Evolutionary conservation across 2,329 filamentous ascomycete genomes (phyloP), one percentile per base, ranked within the genome.

Genomic region (Penicillium olsonii): DNA sequence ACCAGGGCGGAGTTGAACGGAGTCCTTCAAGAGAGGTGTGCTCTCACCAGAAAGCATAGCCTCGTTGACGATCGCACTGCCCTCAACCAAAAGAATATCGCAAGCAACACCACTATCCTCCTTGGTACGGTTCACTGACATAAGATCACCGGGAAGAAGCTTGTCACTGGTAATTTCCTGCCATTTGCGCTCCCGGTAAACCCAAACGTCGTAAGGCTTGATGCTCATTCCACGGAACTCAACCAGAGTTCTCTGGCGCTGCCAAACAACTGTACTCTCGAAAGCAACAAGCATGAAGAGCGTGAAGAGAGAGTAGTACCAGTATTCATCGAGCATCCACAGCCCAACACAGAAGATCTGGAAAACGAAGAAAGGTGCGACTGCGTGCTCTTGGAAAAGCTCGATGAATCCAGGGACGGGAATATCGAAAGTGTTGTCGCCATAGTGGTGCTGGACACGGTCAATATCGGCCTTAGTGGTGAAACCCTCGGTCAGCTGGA

Each of bases 171-270:
- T 84, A 42, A 91, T 83, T 74, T 96, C 88, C 61, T 82, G 81
- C 94, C 94, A 99, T 68, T 88, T 90, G 66, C 87, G 87, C 60
- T 90, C 79, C 50, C 95, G 84, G 75, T 88, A 95, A 8, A 92
- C 94, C 81, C 87, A 95, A 60, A 97, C 85, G 54, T 94, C 88
- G 71, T 97, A 97, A 11, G 94, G 95, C 78, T 99, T 96, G 76
- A 99, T 96, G 79, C 90, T 95, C 95, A 99, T 99, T 61, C 92
- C 91, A 42, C 94, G 90, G 77, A 99, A 99, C 74, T 99, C 94
- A 67, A 83, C 95, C 59, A 99, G 75, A 2, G 95, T 99, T 60
- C 92, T 84, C 81, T 99, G 94, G 53, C 94, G 86, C 76, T 99
- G 94, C 95, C 94, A 99, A 14, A 99, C 95, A 31, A 99, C 95